phyloP scores from a whole-genome alignment of 371 early-diverging fungal genomes.

The Mortierella polycephala region DNA sequence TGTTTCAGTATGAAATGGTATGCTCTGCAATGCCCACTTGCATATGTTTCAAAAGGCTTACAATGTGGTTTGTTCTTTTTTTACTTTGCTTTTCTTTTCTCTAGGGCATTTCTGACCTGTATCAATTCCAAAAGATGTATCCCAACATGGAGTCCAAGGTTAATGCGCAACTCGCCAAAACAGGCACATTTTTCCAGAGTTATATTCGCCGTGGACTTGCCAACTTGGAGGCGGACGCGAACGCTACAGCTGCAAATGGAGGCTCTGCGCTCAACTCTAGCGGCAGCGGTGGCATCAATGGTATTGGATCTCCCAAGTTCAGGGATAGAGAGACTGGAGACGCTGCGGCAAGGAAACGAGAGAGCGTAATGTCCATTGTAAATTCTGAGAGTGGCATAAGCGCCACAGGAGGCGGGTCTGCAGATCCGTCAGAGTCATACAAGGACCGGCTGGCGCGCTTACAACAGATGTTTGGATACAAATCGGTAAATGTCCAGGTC shows the following conservation, averaged over 20 bases:
- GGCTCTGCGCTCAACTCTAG: background rate
- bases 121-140: slow-evolving; percentile 80
- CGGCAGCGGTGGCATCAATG: background rate
- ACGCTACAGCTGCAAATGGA: slow-evolving; percentile 39
- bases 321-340: slow-evolving; percentile 23
- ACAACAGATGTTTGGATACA: slow-evolving; percentile 73
- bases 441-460: slow-evolving; percentile 63
- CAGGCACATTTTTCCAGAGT: slow-evolving; percentile 79
- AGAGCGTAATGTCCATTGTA: slow-evolving; percentile 31
- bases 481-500: slow-evolving; percentile 26
- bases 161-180: slow-evolving; percentile 67
- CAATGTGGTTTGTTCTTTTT: background rate
- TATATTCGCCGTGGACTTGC: slow-evolving; percentile 79
- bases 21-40: background rate
- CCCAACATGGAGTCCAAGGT: slow-evolving; percentile 71
- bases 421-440: slow-evolving; percentile 46
- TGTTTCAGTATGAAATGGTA: background rate
- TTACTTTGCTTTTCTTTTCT: background rate
- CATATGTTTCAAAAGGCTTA: background rate
- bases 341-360: slow-evolving; percentile 30
- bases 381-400: slow-evolving; percentile 13
- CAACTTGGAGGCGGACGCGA: slow-evolving; percentile 72
- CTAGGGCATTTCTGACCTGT: slow-evolving; percentile 79
- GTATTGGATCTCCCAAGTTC: slow-evolving; percentile 15
- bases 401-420: background rate